These are phyloP conservation scores for Naganishia onofrii DNA, from an alignment of 768 basidiomycete genomes.

Conservation along the genomic window DNA sequence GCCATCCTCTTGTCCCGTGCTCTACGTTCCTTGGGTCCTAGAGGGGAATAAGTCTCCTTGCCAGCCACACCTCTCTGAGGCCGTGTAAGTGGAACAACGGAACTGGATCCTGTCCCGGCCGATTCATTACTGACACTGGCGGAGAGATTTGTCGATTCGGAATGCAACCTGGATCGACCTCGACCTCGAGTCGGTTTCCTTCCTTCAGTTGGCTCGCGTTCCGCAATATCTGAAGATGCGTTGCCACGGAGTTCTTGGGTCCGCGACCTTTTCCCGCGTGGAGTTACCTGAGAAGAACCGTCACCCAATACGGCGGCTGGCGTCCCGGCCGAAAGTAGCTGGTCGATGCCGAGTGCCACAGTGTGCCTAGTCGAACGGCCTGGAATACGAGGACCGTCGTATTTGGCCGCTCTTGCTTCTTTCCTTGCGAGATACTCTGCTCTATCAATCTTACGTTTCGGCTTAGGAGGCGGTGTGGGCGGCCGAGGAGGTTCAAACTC, in stretches of 20 bases:
- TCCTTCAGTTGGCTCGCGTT: not conserved
- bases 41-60: conserved; percentile 34
- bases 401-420: conserved; percentile 34
- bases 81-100: conserved; percentile 22
- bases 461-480: conserved; percentile 61
- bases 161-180: not conserved
- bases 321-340: not conserved
- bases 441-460: conserved; percentile 24
- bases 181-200: not conserved
- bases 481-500: conserved; percentile 66
- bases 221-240: not conserved
- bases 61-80: conserved; percentile 43
- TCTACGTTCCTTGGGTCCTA: conserved; percentile 44
- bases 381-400: conserved; percentile 13
- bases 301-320: not conserved
- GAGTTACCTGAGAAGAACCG: not conserved
- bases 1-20: conserved; percentile 35
- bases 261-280: not conserved
- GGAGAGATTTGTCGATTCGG: not conserved
- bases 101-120: not conserved
- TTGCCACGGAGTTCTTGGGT: not conserved
- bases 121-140: not conserved
- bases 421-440: conserved; percentile 34
- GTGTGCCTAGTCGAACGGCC: conserved; percentile 24
- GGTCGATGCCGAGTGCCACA: conserved; percentile 12